Conservation (phyloP, 2,329 filamentous ascomycete species). For the Chaetomiaceae sp. region DNA sequence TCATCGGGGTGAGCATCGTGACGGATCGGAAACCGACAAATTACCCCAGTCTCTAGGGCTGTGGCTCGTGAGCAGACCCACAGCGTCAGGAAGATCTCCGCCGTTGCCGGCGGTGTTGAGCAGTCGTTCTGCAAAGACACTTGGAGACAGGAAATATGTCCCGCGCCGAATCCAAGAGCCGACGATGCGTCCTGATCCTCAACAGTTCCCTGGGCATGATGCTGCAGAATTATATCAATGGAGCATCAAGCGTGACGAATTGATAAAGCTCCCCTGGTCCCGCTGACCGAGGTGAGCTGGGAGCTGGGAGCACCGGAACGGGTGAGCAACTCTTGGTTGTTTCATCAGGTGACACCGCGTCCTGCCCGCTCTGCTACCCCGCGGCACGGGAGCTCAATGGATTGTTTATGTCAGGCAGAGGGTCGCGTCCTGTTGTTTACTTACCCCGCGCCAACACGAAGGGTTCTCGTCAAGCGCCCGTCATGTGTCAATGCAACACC, state of each 20-base stretch:
- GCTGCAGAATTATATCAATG: not conserved
- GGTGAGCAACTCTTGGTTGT: not conserved
- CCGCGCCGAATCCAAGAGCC: too few relatives aligned
- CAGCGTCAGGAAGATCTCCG: not conserved
- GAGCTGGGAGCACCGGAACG: not conserved
- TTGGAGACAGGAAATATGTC: too few relatives aligned
- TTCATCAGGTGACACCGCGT: slow-evolving; percentile 27
- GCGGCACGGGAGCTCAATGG: slow-evolving; percentile 15
- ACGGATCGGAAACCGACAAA: not conserved
- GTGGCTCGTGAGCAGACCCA: not conserved
- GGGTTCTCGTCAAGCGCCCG: not conserved
- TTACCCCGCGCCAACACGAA: slow-evolving; percentile 16
- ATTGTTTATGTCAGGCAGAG: slow-evolving; percentile 19
- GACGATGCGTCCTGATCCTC: too few relatives aligned
- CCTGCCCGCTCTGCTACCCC: slow-evolving; percentile 19
- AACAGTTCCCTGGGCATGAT: not conserved
- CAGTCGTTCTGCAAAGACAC: too few relatives aligned
- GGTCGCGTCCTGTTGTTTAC: slow-evolving; percentile 22
- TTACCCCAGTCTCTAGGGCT: not conserved
- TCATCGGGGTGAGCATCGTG: not conserved
- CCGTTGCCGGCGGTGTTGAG: not conserved
- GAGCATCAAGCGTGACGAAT: not conserved
- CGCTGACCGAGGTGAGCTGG: slow-evolving; percentile 5
- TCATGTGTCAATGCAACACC: slow-evolving; percentile 1
- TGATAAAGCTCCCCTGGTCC: not conserved